These are phyloP conservation scores for Yarrowia sp. DNA, from an alignment of 805 yeast genomes.

Conservation along the genomic window DNA sequence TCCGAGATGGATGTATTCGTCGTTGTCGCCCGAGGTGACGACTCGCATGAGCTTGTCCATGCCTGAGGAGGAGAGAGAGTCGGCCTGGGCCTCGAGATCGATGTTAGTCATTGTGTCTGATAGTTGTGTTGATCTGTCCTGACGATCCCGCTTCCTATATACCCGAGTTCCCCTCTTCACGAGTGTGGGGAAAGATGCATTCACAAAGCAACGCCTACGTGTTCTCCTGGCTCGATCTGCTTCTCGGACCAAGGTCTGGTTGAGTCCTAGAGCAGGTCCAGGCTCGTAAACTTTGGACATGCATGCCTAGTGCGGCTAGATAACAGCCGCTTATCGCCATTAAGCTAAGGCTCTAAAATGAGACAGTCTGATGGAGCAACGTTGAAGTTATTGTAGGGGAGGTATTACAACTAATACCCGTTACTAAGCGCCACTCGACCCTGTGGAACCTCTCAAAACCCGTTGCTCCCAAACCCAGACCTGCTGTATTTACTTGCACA, in stretches of 20 bases:
- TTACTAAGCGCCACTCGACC: too few relatives aligned
- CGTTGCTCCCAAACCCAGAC: slow-evolving; percentile 13
- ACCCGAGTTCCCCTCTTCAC: neutral
- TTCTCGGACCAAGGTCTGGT: too few relatives aligned
- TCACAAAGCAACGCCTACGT: too few relatives aligned
- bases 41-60: slow-evolving; percentile 31
- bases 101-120: neutral
- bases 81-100: slow-evolving; percentile 4
- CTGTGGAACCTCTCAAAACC: too few relatives aligned
- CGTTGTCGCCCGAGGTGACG: slow-evolving; percentile 47
- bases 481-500: neutral
- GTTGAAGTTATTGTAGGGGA: too few relatives aligned
- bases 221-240: too few relatives aligned
- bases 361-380: too few relatives aligned
- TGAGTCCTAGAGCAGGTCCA: neutral
- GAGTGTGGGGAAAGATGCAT: neutral
- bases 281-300: neutral
- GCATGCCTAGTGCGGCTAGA: slow-evolving; percentile 9
- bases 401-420: too few relatives aligned
- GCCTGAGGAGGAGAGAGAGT: neutral
- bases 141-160: too few relatives aligned
- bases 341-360: too few relatives aligned
- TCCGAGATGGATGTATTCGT: slow-evolving; percentile 64
- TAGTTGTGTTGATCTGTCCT: neutral
- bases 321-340: slow-evolving; percentile 8